phyloP scores from a whole-genome alignment of 2,329 filamentous ascomycete species.

The Hypoxylon sp. region DNA sequence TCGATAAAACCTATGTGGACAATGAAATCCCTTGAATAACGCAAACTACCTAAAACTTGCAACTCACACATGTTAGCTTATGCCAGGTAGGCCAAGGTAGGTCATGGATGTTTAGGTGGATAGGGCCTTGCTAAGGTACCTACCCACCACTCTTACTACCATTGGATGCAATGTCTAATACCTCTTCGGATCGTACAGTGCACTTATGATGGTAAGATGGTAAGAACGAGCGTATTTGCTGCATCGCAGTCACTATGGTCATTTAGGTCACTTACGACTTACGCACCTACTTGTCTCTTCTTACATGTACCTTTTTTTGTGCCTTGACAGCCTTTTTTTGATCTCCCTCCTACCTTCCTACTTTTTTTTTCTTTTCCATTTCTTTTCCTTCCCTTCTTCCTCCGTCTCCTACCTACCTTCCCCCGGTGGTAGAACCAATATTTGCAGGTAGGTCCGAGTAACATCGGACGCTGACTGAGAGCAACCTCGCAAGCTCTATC shows the following conservation, averaged over 20 bases:
- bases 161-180: slow-evolving; percentile 32
- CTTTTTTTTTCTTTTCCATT: slow-evolving; percentile 20
- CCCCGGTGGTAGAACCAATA: slow-evolving; percentile 24
- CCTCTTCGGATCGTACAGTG: slow-evolving; percentile 29
- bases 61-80: slow-evolving; percentile 43
- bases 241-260: slow-evolving; percentile 30
- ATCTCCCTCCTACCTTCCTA: slow-evolving; percentile 30
- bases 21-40: slow-evolving; percentile 40
- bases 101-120: slow-evolving; percentile 32
- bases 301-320: slow-evolving; percentile 18
- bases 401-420: slow-evolving; percentile 24
- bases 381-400: slow-evolving; percentile 6
- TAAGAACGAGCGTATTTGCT: slow-evolving; percentile 33
- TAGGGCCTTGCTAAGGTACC: slow-evolving; percentile 29
- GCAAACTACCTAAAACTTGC: slow-evolving; percentile 45
- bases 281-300: slow-evolving; percentile 13
- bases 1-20: slow-evolving; percentile 30
- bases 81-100: slow-evolving; percentile 22
- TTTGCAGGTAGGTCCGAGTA: slow-evolving; percentile 28
- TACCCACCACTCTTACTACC: slow-evolving; percentile 28
- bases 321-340: slow-evolving; percentile 33
- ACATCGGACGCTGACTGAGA: slow-evolving; percentile 27
- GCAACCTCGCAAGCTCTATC: slow-evolving; percentile 9
- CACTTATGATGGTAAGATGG: slow-evolving; percentile 19
- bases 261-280: slow-evolving; percentile 7